These are phyloP conservation scores for Herpetomonas tarakana DNA, from an alignment of 208 protist genomes.

Conservation along the genomic window DNA sequence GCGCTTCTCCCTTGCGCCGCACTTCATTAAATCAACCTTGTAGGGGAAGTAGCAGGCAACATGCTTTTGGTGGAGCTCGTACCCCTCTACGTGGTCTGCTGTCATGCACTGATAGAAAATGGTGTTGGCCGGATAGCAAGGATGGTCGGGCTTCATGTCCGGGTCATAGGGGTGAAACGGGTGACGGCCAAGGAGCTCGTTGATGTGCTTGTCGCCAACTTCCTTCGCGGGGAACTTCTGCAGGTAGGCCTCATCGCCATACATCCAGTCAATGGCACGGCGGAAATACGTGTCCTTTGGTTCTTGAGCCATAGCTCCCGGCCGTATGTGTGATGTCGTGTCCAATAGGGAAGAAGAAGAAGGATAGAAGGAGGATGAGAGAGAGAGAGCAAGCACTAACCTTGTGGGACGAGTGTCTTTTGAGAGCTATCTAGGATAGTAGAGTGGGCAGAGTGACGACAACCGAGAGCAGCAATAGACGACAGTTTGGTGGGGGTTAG, in stretches of 20 bases:
- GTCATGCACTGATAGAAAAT: slow-evolving; percentile 82
- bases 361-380: no score
- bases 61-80: slow-evolving; percentile 85
- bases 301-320: slow-evolving; percentile 28
- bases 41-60: slow-evolving; percentile 83
- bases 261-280: slow-evolving; percentile 84
- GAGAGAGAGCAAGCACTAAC: no score
- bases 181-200: slow-evolving; percentile 80
- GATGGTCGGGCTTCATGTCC: slow-evolving; percentile 53
- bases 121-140: slow-evolving; percentile 59
- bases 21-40: slow-evolving; percentile 89
- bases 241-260: slow-evolving; percentile 77
- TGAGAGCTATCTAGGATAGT: no score
- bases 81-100: slow-evolving; percentile 69
- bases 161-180: slow-evolving; percentile 86
- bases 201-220: slow-evolving; percentile 80
- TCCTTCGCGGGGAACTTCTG: slow-evolving; percentile 54
- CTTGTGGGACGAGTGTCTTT: no score
- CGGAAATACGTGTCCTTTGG: slow-evolving; percentile 78
- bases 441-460: no score
- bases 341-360: no score
- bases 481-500: no score
- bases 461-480: no score
- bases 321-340: no score
- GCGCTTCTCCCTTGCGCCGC: slow-evolving; percentile 63